Evolutionary conservation across 1,284 basidiomycete species (phyloP), one percentile per base, ranked within the genome.

Genomic region (Salmacisia buchloeana): DNA sequence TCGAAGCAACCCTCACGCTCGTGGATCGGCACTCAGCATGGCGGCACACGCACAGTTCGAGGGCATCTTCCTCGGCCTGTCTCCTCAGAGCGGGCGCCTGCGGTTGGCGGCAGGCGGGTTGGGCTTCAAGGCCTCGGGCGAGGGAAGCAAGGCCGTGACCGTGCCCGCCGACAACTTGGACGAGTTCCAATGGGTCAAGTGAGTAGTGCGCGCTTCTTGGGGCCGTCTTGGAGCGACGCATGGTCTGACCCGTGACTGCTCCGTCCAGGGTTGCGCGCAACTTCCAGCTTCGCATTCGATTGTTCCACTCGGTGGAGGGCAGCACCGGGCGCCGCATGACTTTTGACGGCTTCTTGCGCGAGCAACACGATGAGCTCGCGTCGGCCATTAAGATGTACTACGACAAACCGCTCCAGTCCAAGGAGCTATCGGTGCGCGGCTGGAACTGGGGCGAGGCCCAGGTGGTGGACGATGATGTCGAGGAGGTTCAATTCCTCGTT

Each of bases 281-380:
- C 71, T 97, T 91, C 77, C 94, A 97, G 81, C 87, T 98, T 18
- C 84, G 91, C 62, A 83, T 97, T 56, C 88, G 88, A 10, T 78
- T 92, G 73, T 88, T 88, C 80, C 66, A 64, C 58, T 70, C 69
- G 49, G 62, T 57, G 39, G 89, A 89, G 78, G 85, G 88, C 78
- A 85, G 84, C 74, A 69, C 72, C 6, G 60, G 64, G 1, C 73
- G 73, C 41, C 76, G 81, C 71, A 88, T 90, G 74, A 89, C 85
- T n/a, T 97, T 97, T 77, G 94, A 98, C 72, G 94, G 94, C 3
- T 97, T 98, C 82, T 82, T 86, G 79, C 86, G 91, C 69, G 94
- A 97, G 82, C 93, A 82, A 64, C 77, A 75, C 63, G 81, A 82
- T 34, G 64, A 75, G 15, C 71, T 82, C 52, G 69, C 74, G 10